Percentiles rank a stretch among this genome's conserved stretches.
Evolutionary conservation across 139 green algal species (phyloP).

Genomic region (Limnomonas spitsbergensis): DNA sequence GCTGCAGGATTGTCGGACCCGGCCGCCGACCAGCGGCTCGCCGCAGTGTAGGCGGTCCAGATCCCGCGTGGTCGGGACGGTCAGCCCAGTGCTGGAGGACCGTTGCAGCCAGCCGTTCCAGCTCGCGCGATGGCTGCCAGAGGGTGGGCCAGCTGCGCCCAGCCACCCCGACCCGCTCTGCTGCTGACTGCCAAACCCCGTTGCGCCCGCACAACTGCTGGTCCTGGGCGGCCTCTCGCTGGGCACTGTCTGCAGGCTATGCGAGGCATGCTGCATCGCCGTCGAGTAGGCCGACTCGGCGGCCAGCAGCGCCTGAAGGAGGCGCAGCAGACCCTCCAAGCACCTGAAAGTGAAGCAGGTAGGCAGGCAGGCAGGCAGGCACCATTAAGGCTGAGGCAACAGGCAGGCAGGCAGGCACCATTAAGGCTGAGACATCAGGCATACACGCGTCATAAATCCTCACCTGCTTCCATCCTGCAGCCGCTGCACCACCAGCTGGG

Average conservation of each 20-base stretch:
- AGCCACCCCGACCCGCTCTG: too few species aligned
- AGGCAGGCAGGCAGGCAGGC: background rate
- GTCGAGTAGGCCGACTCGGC: constrained; percentile 23
- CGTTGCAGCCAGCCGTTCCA: too few species aligned
- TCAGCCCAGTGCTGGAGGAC: too few species aligned
- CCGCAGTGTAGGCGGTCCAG: too few species aligned
- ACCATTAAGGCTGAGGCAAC: background rate
- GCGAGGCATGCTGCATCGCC: constrained; percentile 14
- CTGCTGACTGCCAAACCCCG: too few species aligned
- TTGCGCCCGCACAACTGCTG: too few species aligned
- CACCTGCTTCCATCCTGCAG: constrained; percentile 31
- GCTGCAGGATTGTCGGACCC: too few species aligned
- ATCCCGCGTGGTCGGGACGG: too few species aligned
- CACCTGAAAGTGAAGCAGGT: constrained; percentile 3
- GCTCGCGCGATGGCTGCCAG: too few species aligned
- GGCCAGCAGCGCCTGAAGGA: constrained; percentile 20
- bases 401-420: background rate
- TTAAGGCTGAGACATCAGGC: background rate
- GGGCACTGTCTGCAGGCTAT: constrained; percentile 21
- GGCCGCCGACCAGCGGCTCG: too few species aligned
- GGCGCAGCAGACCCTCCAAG: constrained; percentile 21
- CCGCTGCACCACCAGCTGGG: constrained; percentile 15
- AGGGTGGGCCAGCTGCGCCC: too few species aligned
- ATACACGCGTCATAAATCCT: background rate
- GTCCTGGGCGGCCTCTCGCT: too few species aligned